Percentiles rank a stretch among this genome's conserved stretches.
Conservation (phyloP, 805 yeast species). For the Metschnikowia sp. region DNA sequence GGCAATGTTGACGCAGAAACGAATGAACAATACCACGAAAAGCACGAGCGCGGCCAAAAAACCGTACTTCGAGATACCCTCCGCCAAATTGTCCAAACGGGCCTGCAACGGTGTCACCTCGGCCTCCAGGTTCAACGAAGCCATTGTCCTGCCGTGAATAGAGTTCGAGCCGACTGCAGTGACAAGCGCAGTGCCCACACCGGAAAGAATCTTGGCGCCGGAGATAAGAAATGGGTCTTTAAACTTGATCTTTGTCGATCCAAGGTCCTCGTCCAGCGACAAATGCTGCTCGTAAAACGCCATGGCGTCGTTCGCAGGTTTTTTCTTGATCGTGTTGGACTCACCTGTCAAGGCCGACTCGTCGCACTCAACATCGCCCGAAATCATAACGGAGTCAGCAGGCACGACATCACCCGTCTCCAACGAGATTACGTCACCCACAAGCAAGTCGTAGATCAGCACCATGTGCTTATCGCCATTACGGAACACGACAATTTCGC, state of each 20-base stretch:
- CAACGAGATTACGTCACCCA: slow-evolving; percentile 78
- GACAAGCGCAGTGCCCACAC: slow-evolving; percentile 80
- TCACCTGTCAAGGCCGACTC: slow-evolving; percentile 95
- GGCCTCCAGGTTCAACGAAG: slow-evolving; percentile 67
- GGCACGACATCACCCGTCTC: slow-evolving; percentile 96
- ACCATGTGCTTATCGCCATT: slow-evolving; percentile 64
- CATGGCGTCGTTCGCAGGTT: slow-evolving; percentile 47
- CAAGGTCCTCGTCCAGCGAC: slow-evolving; percentile 36
- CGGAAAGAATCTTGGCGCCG: slow-evolving; percentile 84
- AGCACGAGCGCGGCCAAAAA: slow-evolving; percentile 78
- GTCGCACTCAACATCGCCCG: slow-evolving; percentile 82
- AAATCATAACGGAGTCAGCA: slow-evolving; percentile 74
- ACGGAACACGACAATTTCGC: slow-evolving; percentile 73
- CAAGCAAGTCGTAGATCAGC: slow-evolving; percentile 71
- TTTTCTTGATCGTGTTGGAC: slow-evolving; percentile 73
- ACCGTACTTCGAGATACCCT: slow-evolving; percentile 94
- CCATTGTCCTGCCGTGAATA: slow-evolving; percentile 88
- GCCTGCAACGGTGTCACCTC: slow-evolving; percentile 89
- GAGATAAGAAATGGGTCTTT: slow-evolving; percentile 85
- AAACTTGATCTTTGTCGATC: slow-evolving; percentile 37
- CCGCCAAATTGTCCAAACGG: slow-evolving; percentile 78
- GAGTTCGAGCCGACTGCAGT: slow-evolving; percentile 91
- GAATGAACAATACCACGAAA: slow-evolving; percentile 73
- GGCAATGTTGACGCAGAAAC: slow-evolving; percentile 64
- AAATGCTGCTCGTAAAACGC: slow-evolving; percentile 26